phyloP scores from a whole-genome alignment of 371 early-diverging fungal species.

The Syncephalastrum racemosum region DNA sequence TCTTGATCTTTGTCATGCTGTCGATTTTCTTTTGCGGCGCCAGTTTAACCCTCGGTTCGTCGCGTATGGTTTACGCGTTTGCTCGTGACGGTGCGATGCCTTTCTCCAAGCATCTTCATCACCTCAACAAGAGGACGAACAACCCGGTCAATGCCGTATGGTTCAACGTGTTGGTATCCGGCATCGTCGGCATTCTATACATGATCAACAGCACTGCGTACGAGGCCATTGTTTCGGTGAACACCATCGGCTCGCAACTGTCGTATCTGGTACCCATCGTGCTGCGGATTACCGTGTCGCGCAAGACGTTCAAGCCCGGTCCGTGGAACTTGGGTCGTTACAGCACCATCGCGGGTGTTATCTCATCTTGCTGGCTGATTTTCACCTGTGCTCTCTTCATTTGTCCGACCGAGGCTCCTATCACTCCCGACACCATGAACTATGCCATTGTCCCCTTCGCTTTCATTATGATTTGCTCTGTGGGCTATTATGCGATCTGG shows the following conservation, averaged over 20 bases:
- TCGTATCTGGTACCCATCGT: slow-evolving; percentile 74
- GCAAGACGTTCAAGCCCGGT: slow-evolving; percentile 55
- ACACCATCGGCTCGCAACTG: slow-evolving; percentile 70
- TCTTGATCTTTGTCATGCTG: slow-evolving; percentile 54
- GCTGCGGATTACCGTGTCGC: slow-evolving; percentile 51
- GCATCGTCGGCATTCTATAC: slow-evolving; percentile 43
- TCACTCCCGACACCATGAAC: slow-evolving; percentile 53
- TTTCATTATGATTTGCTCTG: slow-evolving; percentile 27
- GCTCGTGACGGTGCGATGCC: slow-evolving; percentile 70
- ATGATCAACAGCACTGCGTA: slow-evolving; percentile 54
- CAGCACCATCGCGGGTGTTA: slow-evolving; percentile 41
- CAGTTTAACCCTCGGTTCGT: slow-evolving; percentile 55
- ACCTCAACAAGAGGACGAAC: slow-evolving; percentile 32
- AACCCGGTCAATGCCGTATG: slow-evolving; percentile 48
- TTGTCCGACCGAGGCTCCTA: slow-evolving; percentile 59
- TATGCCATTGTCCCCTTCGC: slow-evolving; percentile 44
- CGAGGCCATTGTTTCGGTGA: slow-evolving; percentile 70
- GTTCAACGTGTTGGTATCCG: slow-evolving; percentile 43
- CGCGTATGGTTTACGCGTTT: slow-evolving; percentile 77
- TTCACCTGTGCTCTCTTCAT: slow-evolving; percentile 63
- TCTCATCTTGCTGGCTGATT: slow-evolving; percentile 55
- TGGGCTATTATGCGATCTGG: slow-evolving; percentile 47
- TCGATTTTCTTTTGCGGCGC: slow-evolving; percentile 60
- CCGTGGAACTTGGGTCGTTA: slow-evolving; percentile 62
- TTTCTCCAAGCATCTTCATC: slow-evolving; percentile 37